Evolutionary conservation across 2,329 filamentous ascomycete genomes (phyloP).

Genomic region (Apiospora koreana): DNA sequence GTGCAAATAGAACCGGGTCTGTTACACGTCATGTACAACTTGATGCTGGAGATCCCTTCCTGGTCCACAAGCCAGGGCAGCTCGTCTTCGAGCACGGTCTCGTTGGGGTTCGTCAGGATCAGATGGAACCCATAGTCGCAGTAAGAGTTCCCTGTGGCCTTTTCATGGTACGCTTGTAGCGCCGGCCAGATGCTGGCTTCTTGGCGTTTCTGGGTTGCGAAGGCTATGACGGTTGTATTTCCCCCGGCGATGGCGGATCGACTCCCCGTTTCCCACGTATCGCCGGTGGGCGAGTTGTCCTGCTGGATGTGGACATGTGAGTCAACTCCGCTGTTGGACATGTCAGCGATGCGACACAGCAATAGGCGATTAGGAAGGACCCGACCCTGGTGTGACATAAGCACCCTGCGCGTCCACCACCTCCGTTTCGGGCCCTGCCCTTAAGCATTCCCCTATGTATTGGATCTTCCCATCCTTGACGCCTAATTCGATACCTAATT

Average conservation of each 20-base stretch:
- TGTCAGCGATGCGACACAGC: background rate
- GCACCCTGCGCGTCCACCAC: slow-evolving; percentile 44
- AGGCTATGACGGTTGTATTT: slow-evolving; percentile 59
- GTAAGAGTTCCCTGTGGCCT: slow-evolving; percentile 40
- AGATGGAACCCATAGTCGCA: slow-evolving; percentile 51
- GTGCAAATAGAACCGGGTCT: background rate
- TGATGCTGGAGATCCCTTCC: slow-evolving; percentile 44
- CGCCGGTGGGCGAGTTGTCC: slow-evolving; percentile 36
- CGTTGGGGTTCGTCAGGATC: slow-evolving; percentile 43
- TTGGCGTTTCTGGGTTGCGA: slow-evolving; percentile 48
- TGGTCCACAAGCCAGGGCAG: slow-evolving; percentile 37
- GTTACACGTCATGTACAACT: slow-evolving; percentile 42
- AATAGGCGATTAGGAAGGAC: too few relatives aligned
- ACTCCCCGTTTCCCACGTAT: slow-evolving; percentile 44
- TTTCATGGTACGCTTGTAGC: slow-evolving; percentile 44
- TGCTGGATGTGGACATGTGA: slow-evolving; percentile 42
- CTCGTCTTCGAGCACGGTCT: slow-evolving; percentile 38
- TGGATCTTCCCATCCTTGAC: slow-evolving; percentile 45
- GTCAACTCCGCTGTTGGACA: slow-evolving; percentile 39
- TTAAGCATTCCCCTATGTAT: slow-evolving; percentile 37
- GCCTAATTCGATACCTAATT: slow-evolving; percentile 38
- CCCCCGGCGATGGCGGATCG: slow-evolving; percentile 58
- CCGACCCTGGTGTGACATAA: slow-evolving; percentile 39
- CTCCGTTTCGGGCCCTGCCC: slow-evolving; percentile 29
- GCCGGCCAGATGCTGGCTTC: slow-evolving; percentile 39